Evolutionary conservation across 257 asterid species (phyloP).

Genomic region (Galeopsis tetrahit): DNA sequence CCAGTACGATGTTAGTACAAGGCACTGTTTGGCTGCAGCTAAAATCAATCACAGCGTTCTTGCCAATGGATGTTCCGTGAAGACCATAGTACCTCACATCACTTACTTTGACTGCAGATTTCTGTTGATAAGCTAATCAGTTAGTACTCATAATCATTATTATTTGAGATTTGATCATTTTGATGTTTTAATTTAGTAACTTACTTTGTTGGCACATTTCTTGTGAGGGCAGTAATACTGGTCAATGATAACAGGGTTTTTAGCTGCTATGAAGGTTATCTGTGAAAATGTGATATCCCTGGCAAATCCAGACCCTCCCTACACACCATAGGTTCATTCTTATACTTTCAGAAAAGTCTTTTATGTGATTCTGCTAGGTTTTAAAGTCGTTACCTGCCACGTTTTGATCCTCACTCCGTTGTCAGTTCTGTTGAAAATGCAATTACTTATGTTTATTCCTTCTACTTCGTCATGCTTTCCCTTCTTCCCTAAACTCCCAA

Average conservation of each 20-base stretch:
- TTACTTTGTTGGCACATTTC: conserved; percentile 43
- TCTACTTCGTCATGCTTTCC: conserved; percentile 46
- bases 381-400: conserved; percentile 52
- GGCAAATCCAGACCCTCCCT: conserved; percentile 66
- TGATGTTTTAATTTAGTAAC: conserved; percentile 10
- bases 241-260: conserved; percentile 58
- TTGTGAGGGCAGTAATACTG: conserved; percentile 61
- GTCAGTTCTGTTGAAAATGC: conserved; percentile 44
- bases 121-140: conserved; percentile 27
- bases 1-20: conserved; percentile 45
- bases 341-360: not conserved
- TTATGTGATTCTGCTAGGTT: conserved; percentile 12
- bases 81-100: conserved; percentile 45
- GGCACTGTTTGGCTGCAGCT: conserved; percentile 52
- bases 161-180: not conserved
- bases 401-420: conserved; percentile 70
- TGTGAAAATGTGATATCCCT: conserved; percentile 49
- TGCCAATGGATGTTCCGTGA: conserved; percentile 44
- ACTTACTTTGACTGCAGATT: conserved; percentile 52
- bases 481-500: conserved; percentile 56
- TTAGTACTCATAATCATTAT: conserved; percentile 5
- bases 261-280: conserved; percentile 41
- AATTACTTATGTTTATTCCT: conserved; percentile 40
- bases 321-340: conserved; percentile 18
- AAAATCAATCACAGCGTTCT: conserved; percentile 42